Base-by-base conservation (phyloP, 176 grass and related monocot species). In the Oryza glumipatula region DNA sequence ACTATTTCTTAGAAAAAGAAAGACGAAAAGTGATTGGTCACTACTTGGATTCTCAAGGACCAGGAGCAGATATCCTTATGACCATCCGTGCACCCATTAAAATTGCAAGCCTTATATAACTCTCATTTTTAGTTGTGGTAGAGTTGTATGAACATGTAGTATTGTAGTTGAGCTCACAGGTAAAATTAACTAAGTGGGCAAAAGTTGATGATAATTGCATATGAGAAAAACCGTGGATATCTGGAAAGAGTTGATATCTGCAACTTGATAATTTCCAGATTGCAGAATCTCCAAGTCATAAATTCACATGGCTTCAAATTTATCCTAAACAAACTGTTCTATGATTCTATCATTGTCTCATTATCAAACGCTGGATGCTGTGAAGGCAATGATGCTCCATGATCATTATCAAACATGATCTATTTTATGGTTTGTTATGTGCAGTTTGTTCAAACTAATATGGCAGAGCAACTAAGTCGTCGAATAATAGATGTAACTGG, bases 361-460 rank as follows among this genome's bases (percentile, higher is more conserved):
- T 80, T 52, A 39, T 69, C 64, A 75, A 76, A 32, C 32, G 9
- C 28, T 85, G 54, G 39, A 60, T 85, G 71, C 46, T 30, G 74
- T 52, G 71, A 64, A 65, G 33, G 63, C 56, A 35, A 65, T 14
- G 6, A 45, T 68, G 58, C 26, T 88, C 72, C 13, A 19, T 79
- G 33, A 77, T 84, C 35, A 36, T 36, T 36, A 45, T 46, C 68
- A 85, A 22, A 22, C 9, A 72, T 70, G 58, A 80, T 48, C 30
- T 26, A 76, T 81, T 24, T 72, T 12, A 63, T 78, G 69, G 36
- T 70, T 30, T 91, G 17, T 82, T 88, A 69, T 52, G 65, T 94
- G 86, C 93, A 99, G 96, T 99, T 96, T 94, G 86, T 96, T 83
- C 76, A 88, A 87, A 99, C 93, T 73, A 87, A 90, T 51, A 4